Evolutionary conservation across 1,284 basidiomycete species (phyloP).

Genomic region (Puccinia polysora): DNA sequence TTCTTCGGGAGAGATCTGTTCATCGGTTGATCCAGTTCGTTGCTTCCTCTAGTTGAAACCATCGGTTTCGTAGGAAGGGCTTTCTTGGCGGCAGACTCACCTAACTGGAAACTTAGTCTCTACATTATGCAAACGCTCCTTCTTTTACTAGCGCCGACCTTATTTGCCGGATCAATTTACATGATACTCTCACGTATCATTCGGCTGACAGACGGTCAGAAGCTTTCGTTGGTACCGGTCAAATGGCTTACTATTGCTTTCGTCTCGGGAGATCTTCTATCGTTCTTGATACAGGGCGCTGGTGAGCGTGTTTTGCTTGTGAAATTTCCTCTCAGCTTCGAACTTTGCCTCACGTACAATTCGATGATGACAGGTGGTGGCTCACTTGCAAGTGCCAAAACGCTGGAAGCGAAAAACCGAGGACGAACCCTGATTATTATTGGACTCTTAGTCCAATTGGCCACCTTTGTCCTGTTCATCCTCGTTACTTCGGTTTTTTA

Average conservation of each 20-base stretch:
- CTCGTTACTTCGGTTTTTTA: neutral
- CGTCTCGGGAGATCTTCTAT: neutral
- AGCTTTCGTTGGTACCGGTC: neutral
- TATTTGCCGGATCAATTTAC: constrained; percentile 5
- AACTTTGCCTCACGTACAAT: neutral
- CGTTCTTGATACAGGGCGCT: neutral
- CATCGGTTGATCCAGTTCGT: neutral
- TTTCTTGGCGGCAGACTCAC: neutral
- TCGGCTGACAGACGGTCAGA: neutral
- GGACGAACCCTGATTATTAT: constrained; percentile 4
- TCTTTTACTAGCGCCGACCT: neutral
- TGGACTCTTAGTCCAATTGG: neutral
- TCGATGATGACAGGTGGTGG: neutral
- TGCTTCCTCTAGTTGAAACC: constrained; percentile 17
- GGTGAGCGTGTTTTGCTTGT: neutral
- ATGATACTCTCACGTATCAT: constrained; percentile 10
- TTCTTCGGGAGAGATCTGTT: too few species aligned
- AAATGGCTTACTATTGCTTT: constrained; percentile 2
- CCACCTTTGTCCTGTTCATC: neutral
- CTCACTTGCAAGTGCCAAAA: neutral
- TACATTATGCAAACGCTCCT: neutral
- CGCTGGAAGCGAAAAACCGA: too few species aligned
- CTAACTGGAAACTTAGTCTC: neutral
- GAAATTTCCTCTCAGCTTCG: too few species aligned
- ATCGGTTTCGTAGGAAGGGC: constrained; percentile 1